Conservation (phyloP, 495 filamentous ascomycete genomes). For the Talaromyces thailandensis region DNA sequence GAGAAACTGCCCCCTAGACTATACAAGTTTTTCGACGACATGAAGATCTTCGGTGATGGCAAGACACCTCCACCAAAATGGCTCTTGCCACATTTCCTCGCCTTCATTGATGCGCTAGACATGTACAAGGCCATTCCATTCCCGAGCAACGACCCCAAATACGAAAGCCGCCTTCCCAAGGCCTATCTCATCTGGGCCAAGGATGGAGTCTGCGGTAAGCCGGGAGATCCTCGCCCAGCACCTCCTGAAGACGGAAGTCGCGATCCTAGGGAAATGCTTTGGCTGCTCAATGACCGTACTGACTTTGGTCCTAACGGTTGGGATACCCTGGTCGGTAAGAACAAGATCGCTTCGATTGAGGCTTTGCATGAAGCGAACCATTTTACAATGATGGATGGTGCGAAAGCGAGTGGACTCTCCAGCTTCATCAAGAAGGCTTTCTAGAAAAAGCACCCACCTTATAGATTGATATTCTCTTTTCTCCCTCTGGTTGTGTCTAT, state of each 20-base stretch:
- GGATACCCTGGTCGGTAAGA: conserved; percentile 60
- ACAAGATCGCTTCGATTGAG: conserved; percentile 41
- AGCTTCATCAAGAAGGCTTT: conserved; percentile 5
- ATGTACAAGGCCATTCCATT: conserved; percentile 53
- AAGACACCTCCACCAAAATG: conserved; percentile 59
- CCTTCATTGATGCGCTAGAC: conserved; percentile 64
- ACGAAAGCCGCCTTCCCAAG: conserved; percentile 40
- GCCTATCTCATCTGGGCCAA: conserved; percentile 70
- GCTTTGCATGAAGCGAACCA: conserved; percentile 2
- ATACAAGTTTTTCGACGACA: conserved; percentile 68
- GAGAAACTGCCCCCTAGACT: conserved; percentile 69
- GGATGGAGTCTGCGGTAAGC: conserved; percentile 68
- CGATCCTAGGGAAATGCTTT: conserved; percentile 53
- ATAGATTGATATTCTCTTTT: background rate
- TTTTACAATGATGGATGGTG: conserved; percentile 9
- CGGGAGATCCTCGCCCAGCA: conserved; percentile 59
- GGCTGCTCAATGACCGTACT: conserved; percentile 68
- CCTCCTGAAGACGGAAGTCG: conserved; percentile 53
- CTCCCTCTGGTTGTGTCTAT: background rate
- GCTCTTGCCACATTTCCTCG: conserved; percentile 78
- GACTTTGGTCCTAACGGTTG: conserved; percentile 74
- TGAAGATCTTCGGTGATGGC: conserved; percentile 65
- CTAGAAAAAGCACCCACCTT: no score
- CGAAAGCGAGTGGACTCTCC: background rate
- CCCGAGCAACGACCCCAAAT: conserved; percentile 31